Conservation (phyloP, 305 asterid genomes). For the Fraxinus latifolia region DNA sequence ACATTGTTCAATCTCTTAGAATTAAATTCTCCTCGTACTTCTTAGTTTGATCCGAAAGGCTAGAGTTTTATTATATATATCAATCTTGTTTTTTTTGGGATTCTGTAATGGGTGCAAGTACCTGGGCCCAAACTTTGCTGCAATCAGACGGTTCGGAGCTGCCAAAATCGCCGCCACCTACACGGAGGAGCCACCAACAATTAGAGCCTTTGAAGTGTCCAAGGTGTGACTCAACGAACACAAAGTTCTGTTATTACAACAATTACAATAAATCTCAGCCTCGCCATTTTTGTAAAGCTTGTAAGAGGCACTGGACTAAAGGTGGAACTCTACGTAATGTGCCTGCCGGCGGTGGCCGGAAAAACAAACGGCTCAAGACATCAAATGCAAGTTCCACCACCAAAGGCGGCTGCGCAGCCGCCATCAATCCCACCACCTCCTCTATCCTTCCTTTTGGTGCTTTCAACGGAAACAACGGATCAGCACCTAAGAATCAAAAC, state of each 20-base stretch:
- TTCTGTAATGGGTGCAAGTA: slow-evolving; percentile 49
- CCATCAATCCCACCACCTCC: not conserved
- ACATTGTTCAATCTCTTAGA: not conserved
- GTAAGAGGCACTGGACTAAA: slow-evolving; percentile 90
- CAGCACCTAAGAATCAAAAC: slow-evolving; percentile 21
- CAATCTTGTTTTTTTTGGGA: not conserved
- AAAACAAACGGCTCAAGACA: slow-evolving; percentile 61
- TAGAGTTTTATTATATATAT: too few species aligned
- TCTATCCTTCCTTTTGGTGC: not conserved
- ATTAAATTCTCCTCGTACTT: not conserved
- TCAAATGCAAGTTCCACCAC: slow-evolving; percentile 15
- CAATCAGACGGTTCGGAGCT: slow-evolving; percentile 30
- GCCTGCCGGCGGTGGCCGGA: slow-evolving; percentile 79
- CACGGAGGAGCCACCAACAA: slow-evolving; percentile 31
- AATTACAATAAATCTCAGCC: slow-evolving; percentile 85
- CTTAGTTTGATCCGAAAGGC: not conserved
- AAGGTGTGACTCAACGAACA: slow-evolving; percentile 60
- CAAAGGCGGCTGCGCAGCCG: not conserved
- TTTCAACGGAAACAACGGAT: slow-evolving; percentile 13
- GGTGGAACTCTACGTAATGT: slow-evolving; percentile 87
- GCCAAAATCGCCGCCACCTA: slow-evolving; percentile 26
- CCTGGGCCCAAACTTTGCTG: slow-evolving; percentile 40
- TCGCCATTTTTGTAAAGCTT: slow-evolving; percentile 75
- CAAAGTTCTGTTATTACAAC: slow-evolving; percentile 88
- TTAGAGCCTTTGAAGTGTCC: slow-evolving; percentile 63